Evolutionary conservation across 2,329 filamentous ascomycete species (phyloP), one percentile per base, ranked within the genome.

Genomic region (Aspergillus oerlinghausenensis): DNA sequence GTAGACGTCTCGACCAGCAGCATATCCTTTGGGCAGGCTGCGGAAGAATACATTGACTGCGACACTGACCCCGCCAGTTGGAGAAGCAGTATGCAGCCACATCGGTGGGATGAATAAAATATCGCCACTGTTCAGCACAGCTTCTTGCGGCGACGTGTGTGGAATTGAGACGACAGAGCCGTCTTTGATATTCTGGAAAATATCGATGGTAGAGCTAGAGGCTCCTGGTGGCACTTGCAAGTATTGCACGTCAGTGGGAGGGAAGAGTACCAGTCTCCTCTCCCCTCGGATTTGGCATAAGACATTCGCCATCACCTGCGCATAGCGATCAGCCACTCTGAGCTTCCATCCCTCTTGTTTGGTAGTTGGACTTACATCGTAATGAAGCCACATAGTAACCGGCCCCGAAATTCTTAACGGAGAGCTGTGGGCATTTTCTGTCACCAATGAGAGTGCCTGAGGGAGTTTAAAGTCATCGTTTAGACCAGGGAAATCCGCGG

Each of bases 11-110:
- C 86, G 83, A 1, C 92, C 91, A 1, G 81, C 72, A 0, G 90
- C 85, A 70, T 94, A 94, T 1, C 83, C 85, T 3, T 70, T 76
- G 3, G 85, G 77, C 9, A 94, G 77, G 59, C 86, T 87, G 47
- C 86, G 84, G 75, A 95, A 96, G 77, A 96, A 96, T 28, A 93
- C 83, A 69, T 96, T 96, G n/a, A 96, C 86, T 0, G 90, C 90
- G 7, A 96, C 79, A 63, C 89, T 92, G 58, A 84, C 71, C 51
- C 65, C 62, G n/a, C 65, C 66, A 3, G 62, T 66, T 23, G 70
- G 66, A 54, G 66, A 65, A 26, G 70, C 87, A 0, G 90, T 88
- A 71, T 96, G 92, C 11, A 90, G 80, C 92, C 92, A 96, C 64
- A 94, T 80, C 0, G 90, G 84, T 0, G 92, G 92, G 29, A 96